phyloP scores from a whole-genome alignment of 2,329 filamentous ascomycete genomes.

The Didymella sp. region DNA sequence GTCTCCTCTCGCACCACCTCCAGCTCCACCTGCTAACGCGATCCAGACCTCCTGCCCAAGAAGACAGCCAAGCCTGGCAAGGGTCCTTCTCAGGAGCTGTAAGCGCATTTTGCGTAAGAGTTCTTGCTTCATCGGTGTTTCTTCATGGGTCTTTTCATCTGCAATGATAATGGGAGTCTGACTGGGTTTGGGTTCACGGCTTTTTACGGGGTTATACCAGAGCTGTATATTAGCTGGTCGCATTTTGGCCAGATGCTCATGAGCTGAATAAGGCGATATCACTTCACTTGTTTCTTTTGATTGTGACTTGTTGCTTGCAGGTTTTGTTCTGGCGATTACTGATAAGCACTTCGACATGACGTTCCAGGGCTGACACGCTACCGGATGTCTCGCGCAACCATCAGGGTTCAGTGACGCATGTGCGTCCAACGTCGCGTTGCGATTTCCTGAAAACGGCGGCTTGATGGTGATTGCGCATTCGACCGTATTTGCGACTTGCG shows the following conservation, averaged over 20 bases:
- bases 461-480: neutral
- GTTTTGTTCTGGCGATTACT: neutral
- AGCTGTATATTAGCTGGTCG: conserved; percentile 68
- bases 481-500: neutral
- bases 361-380: neutral
- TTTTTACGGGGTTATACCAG: conserved; percentile 59
- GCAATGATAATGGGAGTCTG: conserved; percentile 81
- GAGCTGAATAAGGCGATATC: conserved; percentile 51
- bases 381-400: neutral
- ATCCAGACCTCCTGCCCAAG: conserved; percentile 93
- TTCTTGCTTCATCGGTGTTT: conserved; percentile 53
- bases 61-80: conserved; percentile 97
- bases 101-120: conserved; percentile 56
- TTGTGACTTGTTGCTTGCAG: neutral
- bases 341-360: neutral
- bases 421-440: neutral
- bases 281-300: conserved; percentile 26
- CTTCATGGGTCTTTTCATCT: conserved; percentile 62
- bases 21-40: conserved; percentile 50
- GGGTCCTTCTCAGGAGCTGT: conserved; percentile 93
- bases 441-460: neutral
- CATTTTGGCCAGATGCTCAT: conserved; percentile 56
- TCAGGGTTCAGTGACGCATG: neutral
- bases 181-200: conserved; percentile 64
- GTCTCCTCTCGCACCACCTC: conserved; percentile 50